Evolutionary conservation across 108 stramenopile species (phyloP).

Genomic region (Cyclotella choctawhatcheeana): DNA sequence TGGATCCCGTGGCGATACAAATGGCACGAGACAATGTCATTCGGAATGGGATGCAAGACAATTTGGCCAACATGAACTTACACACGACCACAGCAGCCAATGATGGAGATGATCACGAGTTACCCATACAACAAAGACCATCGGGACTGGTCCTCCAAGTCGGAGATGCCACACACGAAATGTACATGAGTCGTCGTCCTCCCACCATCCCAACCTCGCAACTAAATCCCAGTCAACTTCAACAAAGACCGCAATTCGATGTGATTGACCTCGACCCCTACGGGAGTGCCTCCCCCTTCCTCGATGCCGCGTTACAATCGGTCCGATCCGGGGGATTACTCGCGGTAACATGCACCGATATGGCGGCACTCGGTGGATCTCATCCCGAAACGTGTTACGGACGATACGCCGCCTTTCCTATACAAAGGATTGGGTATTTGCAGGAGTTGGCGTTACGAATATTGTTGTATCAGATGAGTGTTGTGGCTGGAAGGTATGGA

Average conservation of each 20-base stretch:
- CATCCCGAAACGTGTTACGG: constrained; percentile 96
- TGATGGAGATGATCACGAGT: neutral
- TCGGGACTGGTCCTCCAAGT: constrained; percentile 71
- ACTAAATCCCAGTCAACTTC: constrained; percentile 29
- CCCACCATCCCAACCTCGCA: constrained; percentile 46
- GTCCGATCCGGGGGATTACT: constrained; percentile 92
- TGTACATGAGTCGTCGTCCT: constrained; percentile 73
- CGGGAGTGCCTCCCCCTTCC: constrained; percentile 95
- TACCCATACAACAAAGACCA: constrained; percentile 39
- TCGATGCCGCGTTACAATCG: constrained; percentile 94
- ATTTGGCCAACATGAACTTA: constrained; percentile 11
- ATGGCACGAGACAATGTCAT: constrained; percentile 73
- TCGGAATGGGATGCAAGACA: constrained; percentile 22
- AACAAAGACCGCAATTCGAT: constrained; percentile 77
- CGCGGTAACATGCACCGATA: constrained; percentile 97
- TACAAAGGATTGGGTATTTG: constrained; percentile 82
- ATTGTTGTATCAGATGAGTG: constrained; percentile 85
- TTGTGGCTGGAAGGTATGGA: constrained; percentile 89
- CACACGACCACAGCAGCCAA: neutral
- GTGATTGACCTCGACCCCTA: constrained; percentile 99
- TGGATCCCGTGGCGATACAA: constrained; percentile 63
- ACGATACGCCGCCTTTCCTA: constrained; percentile 90
- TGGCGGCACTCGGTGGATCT: constrained; percentile 94
- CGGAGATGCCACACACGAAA: constrained; percentile 83
- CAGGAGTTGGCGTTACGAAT: constrained; percentile 97